Evolutionary conservation across 352 stramenopile species (phyloP), one percentile per base, ranked within the genome.

Genomic region (Pilasporangium apinafurcum): DNA sequence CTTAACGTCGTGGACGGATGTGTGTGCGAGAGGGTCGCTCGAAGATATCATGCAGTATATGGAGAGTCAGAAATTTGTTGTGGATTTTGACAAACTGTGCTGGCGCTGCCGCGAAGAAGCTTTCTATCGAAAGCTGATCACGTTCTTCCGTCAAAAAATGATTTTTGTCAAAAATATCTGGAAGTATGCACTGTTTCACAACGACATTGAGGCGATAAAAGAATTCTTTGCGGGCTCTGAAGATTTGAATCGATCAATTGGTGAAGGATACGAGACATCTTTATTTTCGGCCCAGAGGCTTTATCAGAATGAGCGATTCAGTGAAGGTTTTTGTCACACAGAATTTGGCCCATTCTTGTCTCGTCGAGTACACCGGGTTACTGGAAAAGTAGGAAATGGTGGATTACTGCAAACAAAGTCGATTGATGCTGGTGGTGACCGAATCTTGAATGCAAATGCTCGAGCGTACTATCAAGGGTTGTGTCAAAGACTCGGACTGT

Each of bases 181-280:
- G 59, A 76, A 82, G 41, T 87, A 79, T 34, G 57, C 54, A 1
- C 57, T 83, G 32, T 16, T 65, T 14, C 65, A 83, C 50, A 31
- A 33, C n/a, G 69, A 87, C 53, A 17, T 56, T 2, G 28, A 37
- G n/a, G 45, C 40, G 14, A 74, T 81, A 16, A 44, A 29, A 1
- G 68, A 85, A 34, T 54, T 62, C 2, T 46, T 59, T 16, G 32
- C 53, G 12, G 43, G 52, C 24, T 62, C 39, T 1, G 36, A 40
- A 5, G 35, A 44, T 8, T 32, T 74, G 5, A 16, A 29, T 7
- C 36, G 56, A 24, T 45, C 48, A 14, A 30, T 74, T 33, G 66
- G 66, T 21, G 56, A 40, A 39, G 66, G 66, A 5, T 48, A 72
- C n/a, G 39, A 16, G 5, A 67, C 62, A 1, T 56, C 44, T 10